Conservation (phyloP, 768 basidiomycete species). For the Suillus lakei region DNA sequence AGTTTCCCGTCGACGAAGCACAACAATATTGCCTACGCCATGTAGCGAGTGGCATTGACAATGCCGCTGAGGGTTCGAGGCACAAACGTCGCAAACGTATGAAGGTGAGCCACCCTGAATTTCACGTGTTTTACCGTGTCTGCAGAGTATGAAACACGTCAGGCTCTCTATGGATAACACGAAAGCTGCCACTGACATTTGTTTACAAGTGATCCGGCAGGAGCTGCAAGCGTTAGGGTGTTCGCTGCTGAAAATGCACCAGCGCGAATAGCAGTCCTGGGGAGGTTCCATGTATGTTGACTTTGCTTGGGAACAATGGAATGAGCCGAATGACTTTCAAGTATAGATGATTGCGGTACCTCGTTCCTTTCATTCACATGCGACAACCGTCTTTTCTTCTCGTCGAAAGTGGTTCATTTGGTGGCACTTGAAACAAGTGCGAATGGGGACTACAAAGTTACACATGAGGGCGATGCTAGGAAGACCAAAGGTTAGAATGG, state of each 20-base stretch:
- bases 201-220: slow-evolving; percentile 36
- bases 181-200: slow-evolving; percentile 19
- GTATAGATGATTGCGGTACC: slow-evolving; percentile 14
- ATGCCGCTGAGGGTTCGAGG: slow-evolving; percentile 23
- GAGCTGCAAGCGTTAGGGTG: slow-evolving; percentile 28
- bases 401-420: slow-evolving; percentile 28
- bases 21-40: slow-evolving; percentile 3
- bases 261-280: slow-evolving; percentile 36
- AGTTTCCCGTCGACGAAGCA: neutral
- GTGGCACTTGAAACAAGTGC: slow-evolving; percentile 34
- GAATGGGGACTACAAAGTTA: slow-evolving; percentile 33
- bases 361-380: slow-evolving; percentile 22
- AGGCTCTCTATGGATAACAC: neutral
- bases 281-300: slow-evolving; percentile 32
- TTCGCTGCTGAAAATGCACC: slow-evolving; percentile 34
- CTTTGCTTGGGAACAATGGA: slow-evolving; percentile 11
- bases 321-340: neutral
- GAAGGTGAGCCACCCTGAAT: slow-evolving; percentile 35
- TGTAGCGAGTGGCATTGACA: slow-evolving; percentile 29
- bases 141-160: slow-evolving; percentile 9
- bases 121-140: slow-evolving; percentile 31
- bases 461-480: slow-evolving; percentile 27
- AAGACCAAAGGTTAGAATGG: neutral
- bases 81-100: slow-evolving; percentile 32
- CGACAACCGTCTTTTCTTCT: slow-evolving; percentile 16